These are phyloP conservation scores for Selenicereus undatus DNA, from an alignment of 148 eudicot genomes.

Conservation along the genomic window DNA sequence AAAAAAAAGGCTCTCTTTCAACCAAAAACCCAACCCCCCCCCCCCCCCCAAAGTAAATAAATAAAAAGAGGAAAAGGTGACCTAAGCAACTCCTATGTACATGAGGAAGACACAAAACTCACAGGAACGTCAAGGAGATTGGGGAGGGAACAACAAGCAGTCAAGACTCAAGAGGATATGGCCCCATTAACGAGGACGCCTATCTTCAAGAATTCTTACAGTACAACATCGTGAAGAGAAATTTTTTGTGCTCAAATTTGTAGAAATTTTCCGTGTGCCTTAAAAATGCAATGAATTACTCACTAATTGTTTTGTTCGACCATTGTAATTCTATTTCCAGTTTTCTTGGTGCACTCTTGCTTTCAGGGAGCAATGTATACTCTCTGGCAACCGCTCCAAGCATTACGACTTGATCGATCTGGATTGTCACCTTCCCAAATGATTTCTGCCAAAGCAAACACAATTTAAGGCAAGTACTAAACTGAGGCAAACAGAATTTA, in stretches of 20 bases:
- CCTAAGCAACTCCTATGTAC: neutral
- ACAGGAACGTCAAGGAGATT: neutral
- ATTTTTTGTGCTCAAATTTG: neutral
- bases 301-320: constrained; percentile 74
- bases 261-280: constrained; percentile 8
- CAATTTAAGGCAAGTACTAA: neutral
- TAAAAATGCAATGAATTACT: neutral
- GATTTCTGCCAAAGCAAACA: constrained; percentile 57
- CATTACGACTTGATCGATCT: constrained; percentile 96
- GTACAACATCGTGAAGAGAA: neutral
- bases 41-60: no score
- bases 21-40: no score
- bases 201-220: neutral
- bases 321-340: constrained; percentile 96
- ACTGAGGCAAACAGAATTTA: neutral
- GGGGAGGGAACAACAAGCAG: neutral
- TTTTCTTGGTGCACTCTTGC: constrained; percentile 95
- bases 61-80: no score
- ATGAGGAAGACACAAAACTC: neutral
- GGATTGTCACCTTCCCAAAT: constrained; percentile 97
- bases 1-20: neutral
- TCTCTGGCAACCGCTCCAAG: constrained; percentile 93
- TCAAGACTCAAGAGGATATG: neutral
- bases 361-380: constrained; percentile 84
- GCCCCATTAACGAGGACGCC: neutral